Conservation (phyloP, 257 asterid genomes). For the Solanum pinnatisectum region DNA sequence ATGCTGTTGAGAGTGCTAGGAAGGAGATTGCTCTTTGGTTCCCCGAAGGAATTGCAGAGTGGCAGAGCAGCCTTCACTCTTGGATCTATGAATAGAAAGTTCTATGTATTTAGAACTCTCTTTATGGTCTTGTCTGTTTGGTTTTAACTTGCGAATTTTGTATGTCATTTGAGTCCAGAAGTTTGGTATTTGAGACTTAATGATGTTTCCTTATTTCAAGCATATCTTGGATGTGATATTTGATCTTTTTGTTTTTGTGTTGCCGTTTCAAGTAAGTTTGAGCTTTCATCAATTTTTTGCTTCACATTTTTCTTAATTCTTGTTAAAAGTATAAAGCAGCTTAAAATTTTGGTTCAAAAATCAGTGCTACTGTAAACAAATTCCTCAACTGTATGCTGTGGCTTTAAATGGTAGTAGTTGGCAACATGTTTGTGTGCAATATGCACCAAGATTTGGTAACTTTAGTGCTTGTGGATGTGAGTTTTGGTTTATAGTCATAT, state of each 20-base stretch:
- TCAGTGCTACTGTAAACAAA: too few relatives aligned
- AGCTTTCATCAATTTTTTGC: not conserved
- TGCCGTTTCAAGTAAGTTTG: not conserved
- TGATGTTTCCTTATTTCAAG: not conserved
- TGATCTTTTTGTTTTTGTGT: not conserved
- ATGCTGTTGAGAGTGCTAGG: slow-evolving; percentile 78
- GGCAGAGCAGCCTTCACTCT: slow-evolving; percentile 78
- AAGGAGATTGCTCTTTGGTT: slow-evolving; percentile 98
- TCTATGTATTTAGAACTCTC: not conserved
- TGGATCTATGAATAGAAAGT: slow-evolving; percentile 72
- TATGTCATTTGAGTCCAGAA: not conserved
- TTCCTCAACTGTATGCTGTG: not conserved
- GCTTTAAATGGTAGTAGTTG: not conserved
- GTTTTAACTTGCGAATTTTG: not conserved
- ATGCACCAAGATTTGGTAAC: not conserved
- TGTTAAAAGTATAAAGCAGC: not conserved
- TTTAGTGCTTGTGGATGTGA: not conserved
- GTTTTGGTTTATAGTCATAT: not conserved
- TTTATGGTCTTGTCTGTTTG: not conserved
- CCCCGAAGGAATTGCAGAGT: slow-evolving; percentile 80
- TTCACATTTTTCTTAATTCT: not conserved
- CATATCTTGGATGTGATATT: not conserved
- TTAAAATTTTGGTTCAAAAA: not conserved
- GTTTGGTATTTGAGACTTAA: not conserved
- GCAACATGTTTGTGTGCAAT: not conserved